Base-by-base conservation (phyloP, 495 filamentous ascomycete species). In the Hyaloscypha bicolor region DNA sequence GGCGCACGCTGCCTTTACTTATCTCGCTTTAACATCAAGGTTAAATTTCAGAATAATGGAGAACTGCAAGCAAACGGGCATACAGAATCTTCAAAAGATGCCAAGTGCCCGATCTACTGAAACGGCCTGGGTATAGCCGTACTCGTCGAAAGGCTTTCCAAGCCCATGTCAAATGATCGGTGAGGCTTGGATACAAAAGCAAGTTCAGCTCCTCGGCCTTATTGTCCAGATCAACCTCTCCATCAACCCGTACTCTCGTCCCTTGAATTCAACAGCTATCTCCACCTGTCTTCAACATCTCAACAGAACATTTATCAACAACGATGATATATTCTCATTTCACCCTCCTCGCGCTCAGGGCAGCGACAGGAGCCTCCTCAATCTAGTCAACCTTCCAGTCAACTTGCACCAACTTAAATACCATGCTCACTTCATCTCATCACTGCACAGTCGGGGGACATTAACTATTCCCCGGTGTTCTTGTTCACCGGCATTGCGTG, bases 401-500 rank as follows among this genome's bases (percentile, higher is more conserved):
- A 21, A 35, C 9, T 33, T 66, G 64, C 31, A 45, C 64, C 53
- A 16, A 6, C 5, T 56, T 56, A 9, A 39, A 16, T 9, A 1
- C 3, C 16, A 16, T 14, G 9, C 42, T 0, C 48, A 66, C 31
- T 67, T 56, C 56, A 58, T 67, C 31, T 29, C 33, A 1, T 29
- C 58, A 11, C 57, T 58, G 1, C 14, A 62, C 30, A 31, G 8
- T 5, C 48, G 65, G 4, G 51, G 65, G 4, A 67, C 65, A 3
- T 29, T 67, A 3, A 33, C 39, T 48, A 67, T 67, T 6, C 45
- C 62, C 22, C 62, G 65, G 65, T 55, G 21, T 73, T 60, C 39
- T 55, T 75, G 9, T 73, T 68, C 31, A 73, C 71, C 45, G 70
- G 73, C 19, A 29, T 76, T 29, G 65, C 65, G 22, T 76, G 71